Percentiles rank a stretch among this genome's conserved stretches.
Conservation (phyloP, 768 basidiomycete species). For the Auricularia auricula-judae region DNA sequence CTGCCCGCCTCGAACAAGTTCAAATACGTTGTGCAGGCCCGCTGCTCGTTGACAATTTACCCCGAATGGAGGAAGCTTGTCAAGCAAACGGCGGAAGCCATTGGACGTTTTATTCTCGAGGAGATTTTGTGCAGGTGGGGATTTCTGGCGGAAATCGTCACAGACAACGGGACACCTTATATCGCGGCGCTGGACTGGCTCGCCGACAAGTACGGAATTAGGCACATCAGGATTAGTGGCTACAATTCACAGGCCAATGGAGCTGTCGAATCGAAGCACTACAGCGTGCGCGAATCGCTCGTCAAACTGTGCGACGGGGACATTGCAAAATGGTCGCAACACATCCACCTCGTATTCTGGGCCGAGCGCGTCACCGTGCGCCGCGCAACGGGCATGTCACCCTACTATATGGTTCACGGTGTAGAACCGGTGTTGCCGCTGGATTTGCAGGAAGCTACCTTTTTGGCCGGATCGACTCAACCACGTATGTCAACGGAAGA, state of each 20-base stretch:
- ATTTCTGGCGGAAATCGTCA: constrained; percentile 24
- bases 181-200: constrained; percentile 16
- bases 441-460: no score
- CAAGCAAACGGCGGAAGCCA: constrained; percentile 7
- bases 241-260: constrained; percentile 37
- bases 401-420: constrained; percentile 12
- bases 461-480: no score
- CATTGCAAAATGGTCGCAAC: constrained; percentile 22
- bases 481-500: no score
- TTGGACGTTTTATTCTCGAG: constrained; percentile 5
- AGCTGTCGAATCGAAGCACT: constrained; percentile 20
- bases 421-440: constrained; percentile 21
- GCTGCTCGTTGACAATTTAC: constrained; percentile 14
- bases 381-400: constrained; percentile 9
- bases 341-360: constrained; percentile 10
- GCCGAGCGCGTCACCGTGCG: constrained; percentile 11
- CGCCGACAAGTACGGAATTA: constrained; percentile 19
- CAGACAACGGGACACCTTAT: constrained; percentile 29
- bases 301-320: constrained; percentile 24
- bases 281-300: constrained; percentile 22
- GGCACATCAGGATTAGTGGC: constrained; percentile 27
- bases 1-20: constrained; percentile 1
- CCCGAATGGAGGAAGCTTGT: constrained; percentile 13
- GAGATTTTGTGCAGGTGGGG: constrained; percentile 9
- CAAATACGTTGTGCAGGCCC: constrained; percentile 9